Conservation (phyloP, 352 stramenopile genomes). For the Phytopythium vexans region DNA sequence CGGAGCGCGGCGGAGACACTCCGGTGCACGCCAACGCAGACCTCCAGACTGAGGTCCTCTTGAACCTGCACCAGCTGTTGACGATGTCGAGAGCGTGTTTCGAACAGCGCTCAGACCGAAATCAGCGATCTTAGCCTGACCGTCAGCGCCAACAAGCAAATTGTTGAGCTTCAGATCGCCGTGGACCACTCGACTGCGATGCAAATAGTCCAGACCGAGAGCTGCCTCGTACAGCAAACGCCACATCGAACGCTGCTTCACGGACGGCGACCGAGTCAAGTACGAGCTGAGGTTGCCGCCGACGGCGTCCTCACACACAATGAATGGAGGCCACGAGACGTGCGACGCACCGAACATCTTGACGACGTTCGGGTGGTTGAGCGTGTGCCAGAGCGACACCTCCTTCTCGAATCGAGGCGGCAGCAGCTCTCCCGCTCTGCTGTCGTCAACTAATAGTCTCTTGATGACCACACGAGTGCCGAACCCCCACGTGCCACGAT, state of each 20-base stretch:
- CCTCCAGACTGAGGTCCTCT: conserved; percentile 1
- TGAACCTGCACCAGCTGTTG: no score
- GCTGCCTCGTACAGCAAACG: not conserved
- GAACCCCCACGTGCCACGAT: no score
- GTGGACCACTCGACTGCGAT: not conserved
- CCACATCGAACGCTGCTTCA: no score
- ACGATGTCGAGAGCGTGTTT: no score
- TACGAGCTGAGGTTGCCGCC: conserved; percentile 11
- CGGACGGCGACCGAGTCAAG: no score
- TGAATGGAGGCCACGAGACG: conserved; percentile 9
- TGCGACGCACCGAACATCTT: conserved; percentile 21
- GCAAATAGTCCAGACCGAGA: not conserved
- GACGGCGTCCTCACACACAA: conserved; percentile 14
- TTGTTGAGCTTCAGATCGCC: not conserved
- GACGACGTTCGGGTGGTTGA: no score
- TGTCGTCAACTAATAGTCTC: no score
- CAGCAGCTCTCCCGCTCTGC: no score
- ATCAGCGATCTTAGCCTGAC: not conserved
- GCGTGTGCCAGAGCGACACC: no score
- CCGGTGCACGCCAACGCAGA: conserved; percentile 21
- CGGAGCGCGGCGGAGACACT: conserved; percentile 15
- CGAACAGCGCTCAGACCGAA: conserved; percentile 1
- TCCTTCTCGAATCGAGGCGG: no score
- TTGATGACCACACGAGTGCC: no score
- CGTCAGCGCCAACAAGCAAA: not conserved